Conservation (phyloP, 345 rosid genomes). For the Raphanus sativus region DNA sequence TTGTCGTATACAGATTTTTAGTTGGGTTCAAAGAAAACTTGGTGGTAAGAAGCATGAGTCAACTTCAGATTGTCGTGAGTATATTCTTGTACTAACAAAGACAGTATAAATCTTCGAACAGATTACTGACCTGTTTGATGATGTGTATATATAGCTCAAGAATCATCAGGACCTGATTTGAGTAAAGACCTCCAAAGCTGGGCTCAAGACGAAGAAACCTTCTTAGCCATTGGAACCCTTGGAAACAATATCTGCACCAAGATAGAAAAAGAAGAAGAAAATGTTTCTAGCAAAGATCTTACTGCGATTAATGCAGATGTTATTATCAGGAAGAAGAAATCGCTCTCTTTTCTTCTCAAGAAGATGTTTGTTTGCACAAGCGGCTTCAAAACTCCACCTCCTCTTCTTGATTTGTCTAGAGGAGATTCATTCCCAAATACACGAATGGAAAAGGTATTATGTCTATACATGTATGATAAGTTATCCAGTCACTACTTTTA, state of each 20-base stretch:
- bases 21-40: constrained; percentile 75
- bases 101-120: background rate
- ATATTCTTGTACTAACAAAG: background rate
- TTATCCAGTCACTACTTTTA: too few species aligned
- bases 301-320: constrained; percentile 21
- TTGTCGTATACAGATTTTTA: constrained; percentile 49
- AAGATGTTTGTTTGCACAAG: constrained; percentile 61
- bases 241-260: constrained; percentile 48
- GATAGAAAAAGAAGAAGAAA: constrained; percentile 22
- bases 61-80: constrained; percentile 45
- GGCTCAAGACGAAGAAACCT: constrained; percentile 50
- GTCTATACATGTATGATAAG: too few species aligned
- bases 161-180: constrained; percentile 30
- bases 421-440: constrained; percentile 61
- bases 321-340: constrained; percentile 42
- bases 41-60: constrained; percentile 33
- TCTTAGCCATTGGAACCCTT: constrained; percentile 75
- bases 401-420: constrained; percentile 36
- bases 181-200: constrained; percentile 62
- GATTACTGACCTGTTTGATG: constrained; percentile 20
- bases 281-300: constrained; percentile 26
- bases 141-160: constrained; percentile 29
- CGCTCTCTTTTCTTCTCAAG: constrained; percentile 64
- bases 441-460: constrained; percentile 63
- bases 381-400: constrained; percentile 54